A percentile compares a stretch with the other conserved stretches of the same genome.
phyloP scores from a whole-genome alignment of 495 filamentous ascomycete species.

The Extremus antarcticus region DNA sequence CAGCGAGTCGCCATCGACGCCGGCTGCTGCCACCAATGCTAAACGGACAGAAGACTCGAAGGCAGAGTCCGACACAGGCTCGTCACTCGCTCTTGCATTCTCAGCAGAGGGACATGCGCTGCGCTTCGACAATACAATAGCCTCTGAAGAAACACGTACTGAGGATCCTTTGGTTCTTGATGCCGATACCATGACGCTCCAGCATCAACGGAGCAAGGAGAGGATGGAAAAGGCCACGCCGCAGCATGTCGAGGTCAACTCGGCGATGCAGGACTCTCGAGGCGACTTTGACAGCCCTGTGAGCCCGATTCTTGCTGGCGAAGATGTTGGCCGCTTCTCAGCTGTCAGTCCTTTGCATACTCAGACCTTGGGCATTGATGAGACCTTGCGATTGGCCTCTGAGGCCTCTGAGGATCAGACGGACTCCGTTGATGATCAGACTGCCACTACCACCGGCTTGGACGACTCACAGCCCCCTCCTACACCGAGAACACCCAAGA shows the following conservation, averaged over 20 bases:
- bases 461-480: constrained; percentile 11
- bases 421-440: not conserved
- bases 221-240: not conserved
- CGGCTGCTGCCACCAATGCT: not conserved
- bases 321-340: constrained; percentile 16
- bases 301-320: constrained; percentile 12
- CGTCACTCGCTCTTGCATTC: not conserved
- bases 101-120: constrained; percentile 12
- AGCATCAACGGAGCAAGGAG: constrained; percentile 17
- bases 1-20: not conserved
- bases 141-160: constrained; percentile 14
- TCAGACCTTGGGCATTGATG: constrained; percentile 18
- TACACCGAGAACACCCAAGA: constrained; percentile 15
- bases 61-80: not conserved
- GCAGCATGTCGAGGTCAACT: not conserved
- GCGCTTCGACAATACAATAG: constrained; percentile 13
- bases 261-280: not conserved
- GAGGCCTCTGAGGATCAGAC: not conserved
- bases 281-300: constrained; percentile 1
- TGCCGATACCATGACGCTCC: constrained; percentile 19
- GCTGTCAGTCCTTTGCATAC: constrained; percentile 21
- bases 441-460: not conserved
- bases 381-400: constrained; percentile 5
- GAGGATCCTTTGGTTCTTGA: constrained; percentile 19
- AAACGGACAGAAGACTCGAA: not conserved